Evolutionary conservation across 192 early-diverging fungal species (phyloP).

Genomic region (Obelidium mucronatum): DNA sequence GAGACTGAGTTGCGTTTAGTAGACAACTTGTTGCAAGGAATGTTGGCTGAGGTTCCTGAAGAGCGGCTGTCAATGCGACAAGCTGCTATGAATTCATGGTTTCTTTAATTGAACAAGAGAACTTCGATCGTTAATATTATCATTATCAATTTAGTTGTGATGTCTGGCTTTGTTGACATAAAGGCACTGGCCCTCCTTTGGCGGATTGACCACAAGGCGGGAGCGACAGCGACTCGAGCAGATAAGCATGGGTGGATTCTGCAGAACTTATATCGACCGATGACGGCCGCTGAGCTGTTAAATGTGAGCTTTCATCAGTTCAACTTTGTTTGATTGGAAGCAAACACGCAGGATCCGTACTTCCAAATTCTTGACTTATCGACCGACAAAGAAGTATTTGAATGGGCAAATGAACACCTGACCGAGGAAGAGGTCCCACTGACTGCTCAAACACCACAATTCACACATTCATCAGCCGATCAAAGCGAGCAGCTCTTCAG

Average conservation of each 20-base stretch:
- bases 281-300: slow-evolving; percentile 18
- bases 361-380: slow-evolving; percentile 31
- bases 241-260: slow-evolving; percentile 45
- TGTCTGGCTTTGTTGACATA: slow-evolving; percentile 12
- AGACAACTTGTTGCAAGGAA: slow-evolving; percentile 1
- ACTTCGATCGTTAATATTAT: too few species aligned
- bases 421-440: background rate
- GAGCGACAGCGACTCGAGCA: slow-evolving; percentile 31
- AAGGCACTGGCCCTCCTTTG: slow-evolving; percentile 23
- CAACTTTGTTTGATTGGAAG: background rate
- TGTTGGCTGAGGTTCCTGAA: slow-evolving; percentile 1
- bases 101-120: background rate
- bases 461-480: background rate
- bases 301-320: too few species aligned
- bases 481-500: slow-evolving; percentile 27
- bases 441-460: background rate
- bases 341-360: slow-evolving; percentile 26
- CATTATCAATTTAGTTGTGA: background rate
- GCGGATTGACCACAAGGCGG: slow-evolving; percentile 3
- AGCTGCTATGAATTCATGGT: background rate
- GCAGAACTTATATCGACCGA: slow-evolving; percentile 27
- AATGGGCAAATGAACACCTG: slow-evolving; percentile 2
- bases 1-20: background rate
- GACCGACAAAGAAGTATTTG: background rate
- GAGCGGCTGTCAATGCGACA: background rate